A percentile compares a stretch with the other conserved stretches of the same genome.
Evolutionary conservation across 75 land plant species (phyloP).

Genomic region (Picea glauca): DNA sequence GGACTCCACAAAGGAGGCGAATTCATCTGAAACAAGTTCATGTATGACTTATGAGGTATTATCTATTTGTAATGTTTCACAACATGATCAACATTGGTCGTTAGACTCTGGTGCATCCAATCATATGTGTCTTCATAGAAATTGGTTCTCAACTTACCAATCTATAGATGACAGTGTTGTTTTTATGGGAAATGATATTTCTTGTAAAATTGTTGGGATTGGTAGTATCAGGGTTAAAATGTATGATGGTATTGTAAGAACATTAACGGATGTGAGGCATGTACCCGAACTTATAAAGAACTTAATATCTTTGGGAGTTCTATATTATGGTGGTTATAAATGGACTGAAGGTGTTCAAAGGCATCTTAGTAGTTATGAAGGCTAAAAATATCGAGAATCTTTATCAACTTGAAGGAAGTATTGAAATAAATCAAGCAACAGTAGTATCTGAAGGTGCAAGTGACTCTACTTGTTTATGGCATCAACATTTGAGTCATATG

Average conservation of each 20-base stretch:
- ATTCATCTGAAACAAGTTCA: background rate
- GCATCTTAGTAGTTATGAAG: constrained; percentile 14
- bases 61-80: background rate
- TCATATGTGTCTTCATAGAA: constrained; percentile 17
- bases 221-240: constrained; percentile 12
- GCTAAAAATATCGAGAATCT: background rate
- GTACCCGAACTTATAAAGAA: constrained; percentile 15
- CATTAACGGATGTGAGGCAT: constrained; percentile 16
- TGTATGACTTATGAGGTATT: background rate
- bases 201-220: constrained; percentile 4
- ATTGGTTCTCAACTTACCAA: constrained; percentile 12
- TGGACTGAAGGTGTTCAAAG: constrained; percentile 9
- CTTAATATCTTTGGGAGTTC: constrained; percentile 12
- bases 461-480: constrained; percentile 1
- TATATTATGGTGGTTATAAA: constrained; percentile 13
- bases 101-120: constrained; percentile 12
- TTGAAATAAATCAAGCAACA: background rate
- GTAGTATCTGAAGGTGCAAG: background rate
- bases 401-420: background rate
- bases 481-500: constrained; percentile 13
- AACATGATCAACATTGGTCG: background rate
- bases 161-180: constrained; percentile 1
- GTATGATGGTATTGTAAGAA: constrained; percentile 15
- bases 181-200: constrained; percentile 17
- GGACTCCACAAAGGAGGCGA: background rate